Conservation (phyloP, 1,284 basidiomycete species). For the Trametes hirsuta region DNA sequence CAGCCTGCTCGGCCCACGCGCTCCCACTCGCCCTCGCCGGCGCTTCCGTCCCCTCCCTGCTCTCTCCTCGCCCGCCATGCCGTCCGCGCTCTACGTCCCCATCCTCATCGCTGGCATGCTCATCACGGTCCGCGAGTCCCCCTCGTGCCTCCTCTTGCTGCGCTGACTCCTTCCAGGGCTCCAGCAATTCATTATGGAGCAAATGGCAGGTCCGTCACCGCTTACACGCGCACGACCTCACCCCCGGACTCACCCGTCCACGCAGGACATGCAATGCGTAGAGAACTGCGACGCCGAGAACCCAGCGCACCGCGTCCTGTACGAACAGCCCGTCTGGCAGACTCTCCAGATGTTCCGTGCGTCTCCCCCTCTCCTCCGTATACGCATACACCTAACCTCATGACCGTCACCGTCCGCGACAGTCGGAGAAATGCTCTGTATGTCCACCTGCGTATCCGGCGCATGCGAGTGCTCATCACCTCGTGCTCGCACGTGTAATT, state of each 20-base stretch:
- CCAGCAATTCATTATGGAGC: constrained; percentile 79
- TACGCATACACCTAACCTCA: constrained; percentile 31
- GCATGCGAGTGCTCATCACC: constrained; percentile 18
- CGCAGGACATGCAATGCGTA: constrained; percentile 92
- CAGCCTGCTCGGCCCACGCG: not conserved
- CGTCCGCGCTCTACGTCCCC: constrained; percentile 46
- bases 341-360: constrained; percentile 91
- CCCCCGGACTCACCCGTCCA: constrained; percentile 7
- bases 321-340: constrained; percentile 94
- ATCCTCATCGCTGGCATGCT: constrained; percentile 78
- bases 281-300: constrained; percentile 79
- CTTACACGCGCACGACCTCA: constrained; percentile 15
- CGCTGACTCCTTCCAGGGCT: constrained; percentile 52
- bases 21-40: not conserved
- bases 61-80: constrained; percentile 31
- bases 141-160: constrained; percentile 9
- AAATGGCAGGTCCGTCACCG: constrained; percentile 69
- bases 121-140: constrained; percentile 54
- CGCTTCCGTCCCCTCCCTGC: constrained; percentile 3
- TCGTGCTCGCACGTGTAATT: constrained; percentile 34
- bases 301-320: constrained; percentile 63
- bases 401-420: constrained; percentile 39
- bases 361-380: constrained; percentile 38
- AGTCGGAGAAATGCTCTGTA: constrained; percentile 93
- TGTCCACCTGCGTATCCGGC: constrained; percentile 40